A percentile compares a stretch with the other conserved stretches of the same genome.
Conservation (phyloP, 208 protist genomes). For the Leishmania mexicana region DNA sequence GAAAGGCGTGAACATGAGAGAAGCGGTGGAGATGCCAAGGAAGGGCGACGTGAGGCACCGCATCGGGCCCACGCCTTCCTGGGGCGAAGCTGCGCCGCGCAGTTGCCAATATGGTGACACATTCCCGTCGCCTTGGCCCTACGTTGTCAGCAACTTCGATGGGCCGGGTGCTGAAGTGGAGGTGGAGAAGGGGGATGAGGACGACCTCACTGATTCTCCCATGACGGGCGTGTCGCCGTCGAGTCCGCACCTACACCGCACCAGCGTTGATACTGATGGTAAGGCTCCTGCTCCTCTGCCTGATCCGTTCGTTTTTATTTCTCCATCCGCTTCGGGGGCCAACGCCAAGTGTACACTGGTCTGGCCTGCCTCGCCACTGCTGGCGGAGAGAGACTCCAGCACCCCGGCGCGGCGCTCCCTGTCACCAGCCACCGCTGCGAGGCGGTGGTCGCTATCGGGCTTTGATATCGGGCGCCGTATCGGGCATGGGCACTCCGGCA, state of each 20-base stretch:
- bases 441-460: conserved; percentile 43
- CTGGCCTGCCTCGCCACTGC: background rate
- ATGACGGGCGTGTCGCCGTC: conserved; percentile 4
- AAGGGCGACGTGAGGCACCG: background rate
- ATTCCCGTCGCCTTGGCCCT: background rate
- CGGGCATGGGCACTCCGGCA: conserved; percentile 39
- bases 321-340: background rate
- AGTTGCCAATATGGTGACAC: background rate
- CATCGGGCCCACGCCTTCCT: background rate
- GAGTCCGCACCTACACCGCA: background rate
- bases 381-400: background rate
- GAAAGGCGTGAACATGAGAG: background rate
- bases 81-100: too few species aligned
- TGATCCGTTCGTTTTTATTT: background rate
- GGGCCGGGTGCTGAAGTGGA: too few species aligned
- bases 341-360: background rate
- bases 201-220: conserved; percentile 18
- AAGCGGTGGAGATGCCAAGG: background rate
- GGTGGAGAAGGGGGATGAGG: background rate
- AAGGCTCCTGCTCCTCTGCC: background rate
- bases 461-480: conserved; percentile 61
- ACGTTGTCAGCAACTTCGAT: background rate
- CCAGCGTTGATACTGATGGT: background rate
- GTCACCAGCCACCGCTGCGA: background rate
- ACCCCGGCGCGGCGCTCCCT: background rate